Percentiles rank a stretch among this genome's conserved stretches.
Conservation (phyloP, 805 yeast genomes). For the Saccharomycopsis fibuligera region DNA sequence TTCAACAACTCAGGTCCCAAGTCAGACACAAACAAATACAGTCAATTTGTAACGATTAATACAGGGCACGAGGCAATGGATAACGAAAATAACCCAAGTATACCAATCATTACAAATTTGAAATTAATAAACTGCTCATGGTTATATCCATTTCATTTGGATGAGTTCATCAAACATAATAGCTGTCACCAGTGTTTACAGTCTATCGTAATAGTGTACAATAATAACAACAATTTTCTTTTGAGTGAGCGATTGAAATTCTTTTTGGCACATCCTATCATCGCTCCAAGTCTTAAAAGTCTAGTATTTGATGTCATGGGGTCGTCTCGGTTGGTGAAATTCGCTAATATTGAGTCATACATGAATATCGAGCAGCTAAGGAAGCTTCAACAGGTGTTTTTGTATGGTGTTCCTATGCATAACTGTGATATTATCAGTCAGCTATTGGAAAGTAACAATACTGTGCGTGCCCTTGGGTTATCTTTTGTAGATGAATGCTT, state of each 20-base stretch:
- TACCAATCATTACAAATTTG: constrained; percentile 4
- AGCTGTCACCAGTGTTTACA: background rate
- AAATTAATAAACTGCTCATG: constrained; percentile 19
- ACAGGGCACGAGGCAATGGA: background rate
- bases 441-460: background rate
- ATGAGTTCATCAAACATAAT: constrained; percentile 1
- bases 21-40: background rate
- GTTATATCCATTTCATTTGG: constrained; percentile 15
- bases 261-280: constrained; percentile 9
- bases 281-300: background rate
- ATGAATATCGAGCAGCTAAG: constrained; percentile 1
- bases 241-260: constrained; percentile 17
- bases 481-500: background rate
- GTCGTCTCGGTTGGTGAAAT: constrained; percentile 5
- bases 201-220: constrained; percentile 6
- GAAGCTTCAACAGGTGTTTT: background rate
- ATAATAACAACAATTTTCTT: constrained; percentile 11
- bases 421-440: background rate
- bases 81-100: background rate
- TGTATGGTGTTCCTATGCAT: constrained; percentile 6
- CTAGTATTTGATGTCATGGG: constrained; percentile 12
- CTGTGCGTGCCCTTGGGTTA: background rate
- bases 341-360: constrained; percentile 15
- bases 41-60: constrained; percentile 1
- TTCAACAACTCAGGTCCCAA: background rate